These are phyloP conservation scores for Globisporangium middletonii DNA, from an alignment of 352 stramenopile genomes.

Conservation along the genomic window DNA sequence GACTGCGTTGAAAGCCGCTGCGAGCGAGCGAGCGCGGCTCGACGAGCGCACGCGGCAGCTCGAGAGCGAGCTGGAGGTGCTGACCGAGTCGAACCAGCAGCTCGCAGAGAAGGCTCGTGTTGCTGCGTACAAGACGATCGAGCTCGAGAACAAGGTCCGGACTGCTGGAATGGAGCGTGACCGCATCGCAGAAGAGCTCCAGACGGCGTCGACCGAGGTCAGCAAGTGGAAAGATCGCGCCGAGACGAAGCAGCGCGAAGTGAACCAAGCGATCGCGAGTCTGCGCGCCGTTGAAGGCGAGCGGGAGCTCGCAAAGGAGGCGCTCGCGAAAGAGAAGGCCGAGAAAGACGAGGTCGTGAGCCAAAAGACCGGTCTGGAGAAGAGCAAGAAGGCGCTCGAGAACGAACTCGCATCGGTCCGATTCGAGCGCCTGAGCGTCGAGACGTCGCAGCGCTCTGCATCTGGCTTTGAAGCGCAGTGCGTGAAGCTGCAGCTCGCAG, in stretches of 20 bases:
- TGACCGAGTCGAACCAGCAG: conserved; percentile 24
- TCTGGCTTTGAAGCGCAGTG: conserved; percentile 24
- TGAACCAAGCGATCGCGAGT: conserved; percentile 15
- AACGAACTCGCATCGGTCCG: conserved; percentile 17
- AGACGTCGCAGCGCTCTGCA: conserved; percentile 14
- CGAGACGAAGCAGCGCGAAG: conserved; percentile 31
- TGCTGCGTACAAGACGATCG: conserved; percentile 12
- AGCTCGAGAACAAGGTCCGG: conserved; percentile 16
- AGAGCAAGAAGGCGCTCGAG: conserved; percentile 23
- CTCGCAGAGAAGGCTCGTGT: conserved; percentile 25
- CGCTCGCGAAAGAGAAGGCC: conserved; percentile 18
- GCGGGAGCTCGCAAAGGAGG: conserved; percentile 20
- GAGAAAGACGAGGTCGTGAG: conserved; percentile 20
- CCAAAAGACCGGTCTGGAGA: conserved; percentile 12
- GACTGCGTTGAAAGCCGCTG: conserved; percentile 21
- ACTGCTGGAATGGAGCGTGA: conserved; percentile 15
- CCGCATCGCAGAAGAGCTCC: conserved; percentile 14
- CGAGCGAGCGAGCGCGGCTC: conserved; percentile 35
- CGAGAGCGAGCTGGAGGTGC: conserved; percentile 26
- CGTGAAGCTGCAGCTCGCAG: conserved; percentile 55
- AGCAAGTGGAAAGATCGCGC: conserved; percentile 26
- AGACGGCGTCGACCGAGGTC: conserved; percentile 14
- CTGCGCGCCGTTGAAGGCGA: conserved; percentile 21
- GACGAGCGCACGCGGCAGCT: conserved; percentile 18
- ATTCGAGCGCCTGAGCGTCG: conserved; percentile 15